Percentiles rank a stretch among this genome's conserved stretches.
Evolutionary conservation across 306 rosid genomes (phyloP).

Genomic region (Pterocarpus santalinus): DNA sequence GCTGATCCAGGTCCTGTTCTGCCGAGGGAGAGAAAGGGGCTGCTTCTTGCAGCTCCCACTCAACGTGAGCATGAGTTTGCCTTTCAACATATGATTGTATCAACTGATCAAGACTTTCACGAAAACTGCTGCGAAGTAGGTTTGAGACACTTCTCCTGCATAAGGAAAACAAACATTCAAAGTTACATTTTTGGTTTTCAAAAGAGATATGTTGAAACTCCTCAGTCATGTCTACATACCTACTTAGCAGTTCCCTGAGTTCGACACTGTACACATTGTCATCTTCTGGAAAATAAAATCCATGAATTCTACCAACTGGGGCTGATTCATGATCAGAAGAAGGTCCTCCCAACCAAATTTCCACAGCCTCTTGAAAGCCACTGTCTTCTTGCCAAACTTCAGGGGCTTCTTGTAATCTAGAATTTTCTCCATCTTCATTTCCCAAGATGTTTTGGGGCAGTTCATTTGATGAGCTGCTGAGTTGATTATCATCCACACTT

Average conservation of each 20-base stretch:
- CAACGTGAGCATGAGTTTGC: constrained; percentile 70
- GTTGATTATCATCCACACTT: constrained; percentile 61
- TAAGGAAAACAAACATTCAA: constrained; percentile 33
- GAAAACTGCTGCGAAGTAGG: constrained; percentile 93
- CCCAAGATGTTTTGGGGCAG: constrained; percentile 72
- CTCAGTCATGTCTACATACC: constrained; percentile 55
- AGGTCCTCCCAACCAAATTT: constrained; percentile 85
- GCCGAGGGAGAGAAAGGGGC: constrained; percentile 63
- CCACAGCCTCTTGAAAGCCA: constrained; percentile 85
- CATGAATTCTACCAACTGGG: constrained; percentile 67
- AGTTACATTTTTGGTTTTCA: constrained; percentile 28
- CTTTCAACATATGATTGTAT: constrained; percentile 95
- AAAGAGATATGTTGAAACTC: constrained; percentile 38
- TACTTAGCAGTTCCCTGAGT: constrained; percentile 91
- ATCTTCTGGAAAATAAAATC: constrained; percentile 84
- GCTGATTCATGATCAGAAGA: constrained; percentile 71
- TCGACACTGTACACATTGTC: constrained; percentile 82
- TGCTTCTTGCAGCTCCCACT: constrained; percentile 80
- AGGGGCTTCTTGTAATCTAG: constrained; percentile 65
- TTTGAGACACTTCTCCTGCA: constrained; percentile 99
- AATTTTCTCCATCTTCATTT: constrained; percentile 65
- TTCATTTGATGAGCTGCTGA: constrained; percentile 57
- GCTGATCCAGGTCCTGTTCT: constrained; percentile 70
- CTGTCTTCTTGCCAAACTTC: constrained; percentile 82
- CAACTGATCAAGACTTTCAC: constrained; percentile 89